These are phyloP conservation scores for Lepidium didymum DNA, from an alignment of 345 rosid genomes.

Conservation along the genomic window DNA sequence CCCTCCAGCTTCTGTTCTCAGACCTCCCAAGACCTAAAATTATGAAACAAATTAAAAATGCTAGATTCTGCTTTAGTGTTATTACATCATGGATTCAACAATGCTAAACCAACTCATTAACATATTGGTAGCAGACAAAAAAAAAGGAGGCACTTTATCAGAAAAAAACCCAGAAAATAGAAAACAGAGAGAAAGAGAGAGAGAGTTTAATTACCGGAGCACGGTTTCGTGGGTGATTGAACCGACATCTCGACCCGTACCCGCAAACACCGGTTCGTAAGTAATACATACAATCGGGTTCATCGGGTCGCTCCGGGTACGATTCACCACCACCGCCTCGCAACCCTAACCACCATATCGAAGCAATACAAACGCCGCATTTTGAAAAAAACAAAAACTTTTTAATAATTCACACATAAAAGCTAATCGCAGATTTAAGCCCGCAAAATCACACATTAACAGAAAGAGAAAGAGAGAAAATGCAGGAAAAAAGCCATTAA, in stretches of 20 bases:
- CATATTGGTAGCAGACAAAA: background rate
- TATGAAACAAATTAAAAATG: background rate
- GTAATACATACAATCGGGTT: constrained; percentile 72
- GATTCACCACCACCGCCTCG: constrained; percentile 38
- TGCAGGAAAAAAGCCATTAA: constrained; percentile 6
- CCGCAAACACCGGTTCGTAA: constrained; percentile 78
- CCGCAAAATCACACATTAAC: background rate
- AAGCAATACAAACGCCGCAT: constrained; percentile 45
- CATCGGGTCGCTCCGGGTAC: constrained; percentile 77
- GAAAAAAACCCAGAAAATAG: constrained; percentile 16
- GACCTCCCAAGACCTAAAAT: constrained; percentile 52
- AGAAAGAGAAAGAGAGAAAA: constrained; percentile 9
- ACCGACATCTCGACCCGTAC: constrained; percentile 83
- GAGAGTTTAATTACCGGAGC: constrained; percentile 40
- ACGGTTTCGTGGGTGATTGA: constrained; percentile 88
- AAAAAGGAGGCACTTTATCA: constrained; percentile 27
- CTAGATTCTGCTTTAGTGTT: background rate
- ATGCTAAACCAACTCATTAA: background rate
- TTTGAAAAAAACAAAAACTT: constrained; percentile 4
- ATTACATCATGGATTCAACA: background rate
- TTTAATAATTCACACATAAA: background rate
- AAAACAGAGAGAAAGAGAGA: constrained; percentile 7
- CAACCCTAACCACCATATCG: constrained; percentile 61
- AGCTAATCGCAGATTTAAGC: constrained; percentile 17
- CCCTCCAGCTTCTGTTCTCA: constrained; percentile 50